Evolutionary conservation across 2,329 filamentous ascomycete species (phyloP).

Genomic region (Aureobasidium namibiae): DNA sequence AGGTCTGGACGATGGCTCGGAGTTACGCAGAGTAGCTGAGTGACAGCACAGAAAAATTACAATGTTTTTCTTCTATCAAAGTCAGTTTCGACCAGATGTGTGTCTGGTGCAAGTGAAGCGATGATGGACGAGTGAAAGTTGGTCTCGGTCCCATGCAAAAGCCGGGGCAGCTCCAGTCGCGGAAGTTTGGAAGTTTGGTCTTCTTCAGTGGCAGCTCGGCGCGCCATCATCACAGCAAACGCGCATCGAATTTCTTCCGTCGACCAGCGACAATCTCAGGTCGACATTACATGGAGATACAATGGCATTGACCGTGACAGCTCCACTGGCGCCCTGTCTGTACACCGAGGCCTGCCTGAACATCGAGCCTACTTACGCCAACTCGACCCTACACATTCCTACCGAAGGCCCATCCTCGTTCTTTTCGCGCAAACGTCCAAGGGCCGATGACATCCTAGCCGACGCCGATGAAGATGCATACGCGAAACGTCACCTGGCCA

Average conservation of each 20-base stretch:
- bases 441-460: conserved; percentile 29
- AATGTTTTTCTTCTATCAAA: too few species aligned
- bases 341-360: conserved; percentile 85
- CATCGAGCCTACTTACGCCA: conserved; percentile 62
- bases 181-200: not conserved
- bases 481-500: conserved; percentile 63
- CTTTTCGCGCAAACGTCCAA: conserved; percentile 24
- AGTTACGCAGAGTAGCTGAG: not conserved
- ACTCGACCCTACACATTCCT: conserved; percentile 61
- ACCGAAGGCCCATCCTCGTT: conserved; percentile 32
- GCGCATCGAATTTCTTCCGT: not conserved
- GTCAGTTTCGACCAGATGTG: not conserved
- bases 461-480: conserved; percentile 65
- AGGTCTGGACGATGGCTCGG: not conserved
- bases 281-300: not conserved
- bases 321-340: conserved; percentile 54
- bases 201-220: conserved; percentile 2
- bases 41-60: not conserved
- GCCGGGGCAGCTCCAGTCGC: not conserved
- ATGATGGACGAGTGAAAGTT: not conserved
- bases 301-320: conserved; percentile 45
- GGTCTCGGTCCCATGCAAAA: not conserved
- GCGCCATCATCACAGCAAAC: not conserved
- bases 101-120: not conserved
- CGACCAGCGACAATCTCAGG: not conserved